Conservation (phyloP, 768 basidiomycete genomes). For the Kwoniella newhampshirensis region DNA sequence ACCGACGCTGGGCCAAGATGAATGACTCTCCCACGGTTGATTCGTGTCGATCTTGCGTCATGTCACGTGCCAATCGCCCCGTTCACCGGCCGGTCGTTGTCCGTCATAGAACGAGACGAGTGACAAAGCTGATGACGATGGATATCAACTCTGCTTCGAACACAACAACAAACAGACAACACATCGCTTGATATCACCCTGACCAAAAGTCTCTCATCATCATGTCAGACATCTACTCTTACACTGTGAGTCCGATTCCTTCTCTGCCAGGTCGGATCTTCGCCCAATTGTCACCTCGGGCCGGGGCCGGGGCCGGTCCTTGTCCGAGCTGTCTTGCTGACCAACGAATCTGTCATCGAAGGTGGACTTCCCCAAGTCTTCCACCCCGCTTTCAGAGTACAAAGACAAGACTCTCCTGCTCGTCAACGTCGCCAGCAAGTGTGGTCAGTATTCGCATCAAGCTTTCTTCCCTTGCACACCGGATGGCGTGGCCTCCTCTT, state of each 20-base stretch:
- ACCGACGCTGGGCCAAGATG: background rate
- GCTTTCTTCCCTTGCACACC: no score
- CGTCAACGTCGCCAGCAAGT: constrained; percentile 53
- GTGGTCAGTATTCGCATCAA: constrained; percentile 48
- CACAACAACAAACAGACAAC: no score
- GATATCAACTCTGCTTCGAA: no score
- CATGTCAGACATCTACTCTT: constrained; percentile 48
- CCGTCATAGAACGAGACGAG: no score
- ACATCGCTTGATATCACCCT: no score
- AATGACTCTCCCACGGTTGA: background rate
- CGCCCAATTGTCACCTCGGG: background rate
- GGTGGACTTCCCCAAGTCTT: constrained; percentile 45
- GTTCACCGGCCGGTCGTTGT: background rate
- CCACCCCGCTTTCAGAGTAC: constrained; percentile 37
- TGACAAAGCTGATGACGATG: no score
- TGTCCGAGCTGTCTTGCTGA: background rate
- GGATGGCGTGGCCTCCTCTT: no score
- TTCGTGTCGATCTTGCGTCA: background rate
- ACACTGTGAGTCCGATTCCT: constrained; percentile 34
- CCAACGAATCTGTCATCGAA: constrained; percentile 2
- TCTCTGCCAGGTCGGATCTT: background rate
- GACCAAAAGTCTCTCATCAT: no score
- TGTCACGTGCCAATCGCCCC: background rate
- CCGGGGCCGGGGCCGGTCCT: background rate
- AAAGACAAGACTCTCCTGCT: constrained; percentile 51